Evolutionary conservation across 805 yeast species (phyloP), one percentile per base, ranked within the genome.

Genomic region (Metschnikowia sp.): DNA sequence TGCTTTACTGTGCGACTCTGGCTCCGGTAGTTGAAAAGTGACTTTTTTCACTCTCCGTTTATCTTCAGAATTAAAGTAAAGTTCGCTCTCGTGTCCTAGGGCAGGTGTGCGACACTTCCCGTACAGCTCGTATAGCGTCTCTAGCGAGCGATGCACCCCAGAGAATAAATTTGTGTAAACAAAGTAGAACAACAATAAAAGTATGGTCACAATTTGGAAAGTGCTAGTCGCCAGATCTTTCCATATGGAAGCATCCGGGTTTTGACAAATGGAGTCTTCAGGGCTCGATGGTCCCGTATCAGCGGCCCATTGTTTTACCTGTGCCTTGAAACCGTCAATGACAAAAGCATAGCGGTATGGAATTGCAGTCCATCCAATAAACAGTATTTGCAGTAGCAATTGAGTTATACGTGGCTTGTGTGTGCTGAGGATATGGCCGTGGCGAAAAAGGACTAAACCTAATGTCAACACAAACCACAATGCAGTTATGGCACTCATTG

Each of bases 291-390:
- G 39, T 19, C 13, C 39, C 10, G 31, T 26, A 33, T 32, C 35
- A n/a, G 49, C 49, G 11, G 45, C 42, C 42, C 40, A 38, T n/a
- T 30, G 45, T 34, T 34, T 38, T 32, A 46, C 49, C 36, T 34
- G 40, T 3, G 37, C 42, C 33, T 30, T 32, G 19, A 46, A 46
- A 10, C 10, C 36, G 30, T 36, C 33, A 4, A 38, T 22, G 29
- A 19, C 32, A 30, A 46, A 34, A 9, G 42, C 22, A 13, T 32
- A 11, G n/a, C 19, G 33, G 22, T 46, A 46, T 22, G 49, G 49
- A 10, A 46, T 19, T 2, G 12, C 4, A 8, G 29, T 2, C 49
- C 49, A 46, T 4, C 22, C 18, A 13, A 41, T 8, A 30, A 46
- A 46, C 4, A 36, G 4, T 7, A 45, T 5, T 8, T 31, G 36